A percentile compares a stretch with the other conserved stretches of the same genome.
phyloP scores from a whole-genome alignment of 257 asterid species.

The Fraxinus pennsylvanica region DNA sequence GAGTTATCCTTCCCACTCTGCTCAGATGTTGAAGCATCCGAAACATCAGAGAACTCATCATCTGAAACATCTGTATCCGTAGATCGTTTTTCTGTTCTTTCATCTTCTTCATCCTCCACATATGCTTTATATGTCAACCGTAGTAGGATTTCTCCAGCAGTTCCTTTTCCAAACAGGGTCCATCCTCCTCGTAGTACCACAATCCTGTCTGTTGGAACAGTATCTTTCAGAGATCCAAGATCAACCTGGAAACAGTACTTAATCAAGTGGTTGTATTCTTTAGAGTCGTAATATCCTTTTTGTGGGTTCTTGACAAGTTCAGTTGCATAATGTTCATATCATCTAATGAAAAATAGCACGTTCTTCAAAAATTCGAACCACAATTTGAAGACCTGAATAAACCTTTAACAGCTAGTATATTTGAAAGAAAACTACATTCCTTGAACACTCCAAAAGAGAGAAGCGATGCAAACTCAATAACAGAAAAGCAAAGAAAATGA shows the following conservation, averaged over 20 bases:
- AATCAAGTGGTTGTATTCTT: background rate
- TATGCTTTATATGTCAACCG: conserved; percentile 96
- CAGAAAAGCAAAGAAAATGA: conserved; percentile 7
- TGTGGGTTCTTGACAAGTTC: background rate
- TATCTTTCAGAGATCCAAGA: conserved; percentile 85
- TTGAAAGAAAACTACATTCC: background rate
- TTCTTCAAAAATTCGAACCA: background rate
- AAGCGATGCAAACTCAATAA: background rate
- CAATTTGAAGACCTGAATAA: background rate
- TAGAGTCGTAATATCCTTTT: background rate
- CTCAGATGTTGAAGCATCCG: conserved; percentile 32
- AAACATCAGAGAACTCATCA: conserved; percentile 62
- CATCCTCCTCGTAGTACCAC: conserved; percentile 75
- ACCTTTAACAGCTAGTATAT: background rate
- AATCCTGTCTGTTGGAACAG: conserved; percentile 85
- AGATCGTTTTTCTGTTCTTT: conserved; percentile 37
- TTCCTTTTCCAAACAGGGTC: conserved; percentile 68
- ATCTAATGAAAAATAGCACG: background rate
- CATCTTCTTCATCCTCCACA: conserved; percentile 99
- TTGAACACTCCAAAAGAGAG: background rate
- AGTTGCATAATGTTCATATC: background rate
- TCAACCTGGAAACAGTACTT: conserved; percentile 60
- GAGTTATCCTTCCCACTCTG: conserved; percentile 35
- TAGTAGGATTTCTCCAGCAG: conserved; percentile 82
- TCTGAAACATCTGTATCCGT: conserved; percentile 47